Evolutionary conservation across 1,284 basidiomycete genomes (phyloP).

Genomic region (Sporisorium reilianum): DNA sequence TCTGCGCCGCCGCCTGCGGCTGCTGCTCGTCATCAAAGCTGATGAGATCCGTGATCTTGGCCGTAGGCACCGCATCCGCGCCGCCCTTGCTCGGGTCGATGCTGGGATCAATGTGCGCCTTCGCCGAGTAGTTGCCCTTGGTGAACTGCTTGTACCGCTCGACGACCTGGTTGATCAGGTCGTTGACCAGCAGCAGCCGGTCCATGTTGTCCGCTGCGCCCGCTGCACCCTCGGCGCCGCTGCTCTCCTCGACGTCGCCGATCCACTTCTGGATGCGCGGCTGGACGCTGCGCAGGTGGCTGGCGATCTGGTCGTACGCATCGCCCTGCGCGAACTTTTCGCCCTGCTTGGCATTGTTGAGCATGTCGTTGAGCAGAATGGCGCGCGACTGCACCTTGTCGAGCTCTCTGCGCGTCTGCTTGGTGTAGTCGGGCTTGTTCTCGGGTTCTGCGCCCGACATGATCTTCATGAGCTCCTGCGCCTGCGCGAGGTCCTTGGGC

Average conservation of each 20-base stretch:
- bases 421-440: constrained; percentile 89
- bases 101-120: constrained; percentile 74
- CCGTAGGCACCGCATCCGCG: constrained; percentile 62
- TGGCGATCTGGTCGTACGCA: constrained; percentile 95
- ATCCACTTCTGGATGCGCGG: constrained; percentile 99
- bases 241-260: constrained; percentile 82
- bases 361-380: constrained; percentile 92
- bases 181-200: constrained; percentile 93
- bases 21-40: constrained; percentile 63
- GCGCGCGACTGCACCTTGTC: constrained; percentile 95
- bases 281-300: constrained; percentile 83
- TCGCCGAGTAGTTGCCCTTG: constrained; percentile 82
- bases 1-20: background rate
- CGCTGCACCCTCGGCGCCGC: constrained; percentile 75
- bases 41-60: constrained; percentile 65
- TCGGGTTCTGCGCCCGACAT: constrained; percentile 96
- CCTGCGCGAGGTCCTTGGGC: constrained; percentile 91
- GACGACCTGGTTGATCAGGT: constrained; percentile 93
- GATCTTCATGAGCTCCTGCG: constrained; percentile 97
- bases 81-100: constrained; percentile 63
- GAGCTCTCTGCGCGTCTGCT: constrained; percentile 88
- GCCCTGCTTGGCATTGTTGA: constrained; percentile 88
- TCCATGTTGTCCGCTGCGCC: constrained; percentile 76
- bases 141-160: constrained; percentile 91
- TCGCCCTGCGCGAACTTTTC: constrained; percentile 77